phyloP scores from a whole-genome alignment of 495 filamentous ascomycete species.

The Penicillium malachiteum region DNA sequence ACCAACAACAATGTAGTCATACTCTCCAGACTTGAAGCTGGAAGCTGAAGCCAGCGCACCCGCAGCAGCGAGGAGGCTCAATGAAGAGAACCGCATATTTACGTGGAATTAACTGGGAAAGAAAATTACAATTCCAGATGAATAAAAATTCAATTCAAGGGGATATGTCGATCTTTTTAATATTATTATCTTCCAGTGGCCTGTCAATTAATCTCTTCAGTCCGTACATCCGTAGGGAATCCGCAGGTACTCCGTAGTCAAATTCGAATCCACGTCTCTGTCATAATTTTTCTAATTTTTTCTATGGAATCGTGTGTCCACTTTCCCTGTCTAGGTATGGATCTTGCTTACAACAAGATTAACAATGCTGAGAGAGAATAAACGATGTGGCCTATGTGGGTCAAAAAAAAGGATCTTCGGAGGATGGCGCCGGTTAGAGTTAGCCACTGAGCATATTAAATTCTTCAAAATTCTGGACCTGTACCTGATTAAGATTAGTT shows the following conservation, averaged over 20 bases:
- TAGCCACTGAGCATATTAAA: constrained; percentile 1
- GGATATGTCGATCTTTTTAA: not conserved
- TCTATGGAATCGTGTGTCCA: not conserved
- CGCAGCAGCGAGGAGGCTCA: constrained; percentile 12
- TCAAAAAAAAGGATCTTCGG: not conserved
- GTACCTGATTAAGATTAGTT: constrained; percentile 3
- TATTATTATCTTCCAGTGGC: not conserved
- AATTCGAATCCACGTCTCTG: constrained; percentile 10
- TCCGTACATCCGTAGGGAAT: not conserved
- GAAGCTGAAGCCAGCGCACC: constrained; percentile 15
- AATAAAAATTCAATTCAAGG: not conserved
- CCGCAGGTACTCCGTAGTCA: no score
- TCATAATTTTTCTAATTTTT: constrained; percentile 7
- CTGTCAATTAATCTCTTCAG: not conserved
- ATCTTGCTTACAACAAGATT: constrained; percentile 5
- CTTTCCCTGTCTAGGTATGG: constrained; percentile 9
- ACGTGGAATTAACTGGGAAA: not conserved
- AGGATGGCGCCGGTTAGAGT: not conserved
- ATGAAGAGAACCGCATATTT: constrained; percentile 13
- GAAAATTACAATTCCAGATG: constrained; percentile 4
- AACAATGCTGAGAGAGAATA: constrained; percentile 5
- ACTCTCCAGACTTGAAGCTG: constrained; percentile 18
- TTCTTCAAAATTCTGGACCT: not conserved
- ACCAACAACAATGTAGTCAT: constrained; percentile 37
- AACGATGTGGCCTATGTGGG: not conserved